These are phyloP conservation scores for Posidonia australis DNA, from an alignment of 106 monocot genomes.

Conservation along the genomic window DNA sequence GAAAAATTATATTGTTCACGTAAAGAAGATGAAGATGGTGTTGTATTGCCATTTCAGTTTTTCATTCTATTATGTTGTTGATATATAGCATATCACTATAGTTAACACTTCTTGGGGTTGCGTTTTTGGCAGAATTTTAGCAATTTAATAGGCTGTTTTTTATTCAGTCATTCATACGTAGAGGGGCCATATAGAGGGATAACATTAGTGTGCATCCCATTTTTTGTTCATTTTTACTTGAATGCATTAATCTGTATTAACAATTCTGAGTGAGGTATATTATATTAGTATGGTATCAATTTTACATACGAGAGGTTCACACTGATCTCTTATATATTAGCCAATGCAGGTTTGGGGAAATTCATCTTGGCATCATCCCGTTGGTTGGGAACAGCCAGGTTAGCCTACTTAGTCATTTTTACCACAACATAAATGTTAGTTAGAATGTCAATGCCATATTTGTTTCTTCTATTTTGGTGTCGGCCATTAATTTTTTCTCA, in stretches of 20 bases:
- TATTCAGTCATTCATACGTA: background rate
- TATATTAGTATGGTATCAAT: background rate
- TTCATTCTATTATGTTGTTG: no score
- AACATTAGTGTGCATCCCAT: background rate
- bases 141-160: background rate
- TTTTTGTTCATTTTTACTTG: background rate
- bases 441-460: background rate
- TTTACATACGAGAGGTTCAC: background rate
- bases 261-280: background rate
- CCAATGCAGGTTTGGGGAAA: slow-evolving; percentile 11
- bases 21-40: no score
- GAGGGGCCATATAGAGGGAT: background rate
- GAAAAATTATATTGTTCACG: no score
- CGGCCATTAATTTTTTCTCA: no score
- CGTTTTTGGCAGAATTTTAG: background rate
- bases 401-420: background rate
- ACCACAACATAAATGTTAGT: no score
- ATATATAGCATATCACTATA: no score
- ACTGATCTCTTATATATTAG: background rate
- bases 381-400: slow-evolving; percentile 19
- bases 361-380: slow-evolving; percentile 12
- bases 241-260: background rate
- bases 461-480: background rate
- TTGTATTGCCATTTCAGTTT: no score
- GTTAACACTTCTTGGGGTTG: no score